Base-by-base conservation (phyloP, 1,284 basidiomycete genomes). In the Pisolithus thermaeus region DNA sequence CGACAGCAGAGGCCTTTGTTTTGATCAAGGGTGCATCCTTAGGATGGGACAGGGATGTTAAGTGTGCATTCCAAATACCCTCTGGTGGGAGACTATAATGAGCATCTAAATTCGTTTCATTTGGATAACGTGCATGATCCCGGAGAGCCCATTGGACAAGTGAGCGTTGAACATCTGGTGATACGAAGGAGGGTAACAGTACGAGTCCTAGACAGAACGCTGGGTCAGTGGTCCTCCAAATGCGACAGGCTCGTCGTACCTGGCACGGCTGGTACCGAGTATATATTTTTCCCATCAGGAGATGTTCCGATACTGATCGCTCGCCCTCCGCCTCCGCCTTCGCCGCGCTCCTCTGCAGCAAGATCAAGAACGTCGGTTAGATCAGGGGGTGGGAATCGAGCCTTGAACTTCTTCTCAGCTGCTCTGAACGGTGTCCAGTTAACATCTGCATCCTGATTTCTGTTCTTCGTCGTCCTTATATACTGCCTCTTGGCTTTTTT, bases 51-150 rank as follows among this genome's bases (percentile, higher is more conserved):
- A 25, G 27, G 27, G 75, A 68, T 32, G 65, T 63, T 1, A 81
- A 57, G 61, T 75, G 77, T 22, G 80, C 73, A 47, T 84, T 80
- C 90, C 90, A 93, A 23, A 92, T 60, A 2, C 90, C 90, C 23
- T 79, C 71, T 25, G 66, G 49, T 0, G 93, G 93, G 4, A 94
- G 72, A 41, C 73, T 50, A 61, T 94, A 95, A 68, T 96, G 93
- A 0, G 83, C 80, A 52, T 92, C 87, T 23, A 96, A 81, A 57
- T 92, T 94, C 1, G 90, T 92, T 48, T 89, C 84, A 64, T 95
- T 96, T 0, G 92, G 90, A 23, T 76, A 67, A 4, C 76, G 74
- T 0, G 92, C 87, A 59, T 94, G 91, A 30, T 85, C 78, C 22
- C 73, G 65, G 6, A 97, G 77, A 30, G 89, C 79, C 77, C 87